Conservation (phyloP, 441 rosid species). For the Isatis lusitanica region DNA sequence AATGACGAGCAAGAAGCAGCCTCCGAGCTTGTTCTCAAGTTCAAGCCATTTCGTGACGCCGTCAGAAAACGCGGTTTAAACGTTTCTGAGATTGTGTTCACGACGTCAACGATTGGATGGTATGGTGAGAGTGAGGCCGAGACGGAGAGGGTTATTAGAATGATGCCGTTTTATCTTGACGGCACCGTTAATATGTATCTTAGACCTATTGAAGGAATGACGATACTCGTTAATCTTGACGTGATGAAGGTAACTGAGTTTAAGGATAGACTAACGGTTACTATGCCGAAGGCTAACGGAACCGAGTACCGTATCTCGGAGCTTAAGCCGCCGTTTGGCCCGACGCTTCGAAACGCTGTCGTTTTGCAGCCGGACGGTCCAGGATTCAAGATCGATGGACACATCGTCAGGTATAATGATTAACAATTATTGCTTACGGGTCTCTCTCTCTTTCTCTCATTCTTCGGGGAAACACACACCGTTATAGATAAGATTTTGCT, state of each 20-base stretch:
- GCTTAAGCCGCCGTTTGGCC: conserved; percentile 31
- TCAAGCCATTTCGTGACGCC: conserved; percentile 49
- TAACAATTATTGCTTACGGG: background rate
- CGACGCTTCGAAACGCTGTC: conserved; percentile 28
- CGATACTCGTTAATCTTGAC: conserved; percentile 56
- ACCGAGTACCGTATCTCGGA: conserved; percentile 52
- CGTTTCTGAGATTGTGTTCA: conserved; percentile 58
- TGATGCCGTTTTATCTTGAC: conserved; percentile 50
- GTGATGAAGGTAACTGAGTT: conserved; percentile 54
- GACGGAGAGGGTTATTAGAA: conserved; percentile 47
- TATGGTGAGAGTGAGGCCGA: conserved; percentile 42
- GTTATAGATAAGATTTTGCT: background rate
- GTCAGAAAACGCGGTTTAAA: conserved; percentile 47
- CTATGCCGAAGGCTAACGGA: conserved; percentile 62
- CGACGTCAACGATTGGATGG: conserved; percentile 73
- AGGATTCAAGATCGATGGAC: conserved; percentile 52
- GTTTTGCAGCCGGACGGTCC: conserved; percentile 38
- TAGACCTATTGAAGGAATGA: conserved; percentile 71
- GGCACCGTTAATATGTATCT: conserved; percentile 62
- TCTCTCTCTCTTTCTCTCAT: background rate
- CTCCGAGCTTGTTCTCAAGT: conserved; percentile 41
- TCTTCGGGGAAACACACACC: background rate
- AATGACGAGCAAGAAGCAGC: conserved; percentile 50
- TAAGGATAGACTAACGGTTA: conserved; percentile 43
- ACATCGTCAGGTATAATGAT: conserved; percentile 43